Conservation (phyloP, 805 yeast genomes). For the Soucietia sequanensis region DNA sequence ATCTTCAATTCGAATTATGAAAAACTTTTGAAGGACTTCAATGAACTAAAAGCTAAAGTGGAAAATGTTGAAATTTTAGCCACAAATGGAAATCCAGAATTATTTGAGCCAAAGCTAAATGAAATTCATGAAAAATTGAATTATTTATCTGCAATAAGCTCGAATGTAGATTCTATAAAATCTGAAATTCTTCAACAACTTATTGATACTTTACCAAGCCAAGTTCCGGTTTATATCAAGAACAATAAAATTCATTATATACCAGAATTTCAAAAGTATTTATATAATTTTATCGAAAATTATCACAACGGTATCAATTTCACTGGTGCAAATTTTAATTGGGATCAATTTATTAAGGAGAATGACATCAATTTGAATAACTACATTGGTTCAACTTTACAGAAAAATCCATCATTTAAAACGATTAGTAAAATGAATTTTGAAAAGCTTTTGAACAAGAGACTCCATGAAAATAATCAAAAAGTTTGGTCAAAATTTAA, state of each 20-base stretch:
- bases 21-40: constrained; percentile 11
- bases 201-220: constrained; percentile 23
- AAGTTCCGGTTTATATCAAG: constrained; percentile 31
- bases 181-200: constrained; percentile 17
- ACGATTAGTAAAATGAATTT: constrained; percentile 19
- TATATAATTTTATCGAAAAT: constrained; percentile 31
- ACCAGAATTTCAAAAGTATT: constrained; percentile 38
- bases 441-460: constrained; percentile 19
- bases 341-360: constrained; percentile 23
- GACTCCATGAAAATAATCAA: constrained; percentile 22
- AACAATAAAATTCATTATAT: constrained; percentile 34
- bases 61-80: neutral
- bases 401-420: constrained; percentile 8
- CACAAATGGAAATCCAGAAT: constrained; percentile 4
- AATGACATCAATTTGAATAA: constrained; percentile 18
- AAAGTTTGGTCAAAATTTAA: constrained; percentile 21
- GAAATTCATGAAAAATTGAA: constrained; percentile 15
- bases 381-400: constrained; percentile 11
- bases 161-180: constrained; percentile 13
- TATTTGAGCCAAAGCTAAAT: constrained; percentile 13
- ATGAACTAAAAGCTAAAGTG: constrained; percentile 10
- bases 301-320: constrained; percentile 11
- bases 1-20: constrained; percentile 5
- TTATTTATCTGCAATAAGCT: constrained; percentile 11
- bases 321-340: constrained; percentile 7